These are phyloP conservation scores for Kodamaea nitidulidarum DNA, from an alignment of 805 yeast species.

Conservation along the genomic window DNA sequence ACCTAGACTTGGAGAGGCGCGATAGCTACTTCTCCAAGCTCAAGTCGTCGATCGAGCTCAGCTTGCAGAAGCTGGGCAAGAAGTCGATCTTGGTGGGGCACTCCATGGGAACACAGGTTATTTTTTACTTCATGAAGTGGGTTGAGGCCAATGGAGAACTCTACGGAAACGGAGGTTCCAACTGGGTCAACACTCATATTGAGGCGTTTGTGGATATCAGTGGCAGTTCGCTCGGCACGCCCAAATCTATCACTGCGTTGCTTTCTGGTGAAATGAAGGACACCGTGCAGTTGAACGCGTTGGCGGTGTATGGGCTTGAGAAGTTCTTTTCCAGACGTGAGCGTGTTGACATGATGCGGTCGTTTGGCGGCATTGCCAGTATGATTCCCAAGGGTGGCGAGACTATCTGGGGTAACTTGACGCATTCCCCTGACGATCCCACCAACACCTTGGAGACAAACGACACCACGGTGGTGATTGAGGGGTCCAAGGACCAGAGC, in stretches of 20 bases:
- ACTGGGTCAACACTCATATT: constrained; percentile 84
- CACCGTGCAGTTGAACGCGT: constrained; percentile 86
- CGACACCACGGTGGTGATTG: constrained; percentile 14
- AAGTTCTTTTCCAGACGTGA: constrained; percentile 88
- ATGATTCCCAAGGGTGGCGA: constrained; percentile 97
- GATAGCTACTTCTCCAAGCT: constrained; percentile 82
- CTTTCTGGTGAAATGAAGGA: constrained; percentile 98
- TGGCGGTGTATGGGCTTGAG: constrained; percentile 92
- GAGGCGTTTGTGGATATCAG: constrained; percentile 82
- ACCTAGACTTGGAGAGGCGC: constrained; percentile 79
- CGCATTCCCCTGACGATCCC: constrained; percentile 70
- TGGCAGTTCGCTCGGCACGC: constrained; percentile 91
- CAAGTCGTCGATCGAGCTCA: constrained; percentile 67
- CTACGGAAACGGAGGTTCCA: constrained; percentile 87
- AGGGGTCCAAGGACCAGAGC: constrained; percentile 15
- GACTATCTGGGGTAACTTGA: constrained; percentile 76
- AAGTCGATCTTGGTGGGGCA: constrained; percentile 83
- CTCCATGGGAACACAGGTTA: constrained; percentile 94
- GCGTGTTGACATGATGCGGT: constrained; percentile 75
- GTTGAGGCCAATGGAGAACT: constrained; percentile 80
- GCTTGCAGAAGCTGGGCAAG: constrained; percentile 47
- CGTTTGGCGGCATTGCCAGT: constrained; percentile 92
- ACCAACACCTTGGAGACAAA: constrained; percentile 22
- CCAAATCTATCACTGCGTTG: constrained; percentile 87
- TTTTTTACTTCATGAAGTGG: constrained; percentile 91